phyloP scores from a whole-genome alignment of 805 yeast species.

The Isabelozyma heimii region DNA sequence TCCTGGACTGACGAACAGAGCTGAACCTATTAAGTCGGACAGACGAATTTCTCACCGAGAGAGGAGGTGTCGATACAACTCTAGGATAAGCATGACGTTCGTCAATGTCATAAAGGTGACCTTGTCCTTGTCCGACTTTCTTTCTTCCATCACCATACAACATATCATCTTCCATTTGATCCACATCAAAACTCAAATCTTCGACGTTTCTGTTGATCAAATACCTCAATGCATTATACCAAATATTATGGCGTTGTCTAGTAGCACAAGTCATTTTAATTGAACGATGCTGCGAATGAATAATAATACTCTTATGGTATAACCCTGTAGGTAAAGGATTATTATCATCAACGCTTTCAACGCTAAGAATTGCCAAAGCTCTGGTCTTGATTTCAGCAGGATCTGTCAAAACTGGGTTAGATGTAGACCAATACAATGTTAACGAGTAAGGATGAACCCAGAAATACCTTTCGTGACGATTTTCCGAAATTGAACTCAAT shows the following conservation, averaged over 20 bases:
- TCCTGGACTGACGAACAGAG: background rate
- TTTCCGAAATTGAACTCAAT: slow-evolving; percentile 69
- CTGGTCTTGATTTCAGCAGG: slow-evolving; percentile 66
- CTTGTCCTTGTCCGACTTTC: no score
- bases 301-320: slow-evolving; percentile 77
- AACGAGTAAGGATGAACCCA: slow-evolving; percentile 96
- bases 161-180: slow-evolving; percentile 1
- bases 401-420: slow-evolving; percentile 72
- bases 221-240: slow-evolving; percentile 83
- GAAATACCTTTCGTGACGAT: slow-evolving; percentile 86
- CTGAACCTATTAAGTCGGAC: background rate
- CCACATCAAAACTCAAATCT: slow-evolving; percentile 51
- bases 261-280: slow-evolving; percentile 85
- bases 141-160: background rate
- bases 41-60: background rate
- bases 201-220: slow-evolving; percentile 64
- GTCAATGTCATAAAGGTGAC: slow-evolving; percentile 10
- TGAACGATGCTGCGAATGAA: slow-evolving; percentile 63
- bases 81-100: slow-evolving; percentile 22
- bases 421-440: slow-evolving; percentile 85
- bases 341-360: slow-evolving; percentile 76
- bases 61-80: slow-evolving; percentile 12
- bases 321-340: slow-evolving; percentile 89
- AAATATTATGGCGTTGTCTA: slow-evolving; percentile 81
- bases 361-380: slow-evolving; percentile 76